Percentiles rank a stretch among this genome's conserved stretches.
These are phyloP conservation scores for Stachybotrys echinatus DNA, from an alignment of 2,329 filamentous ascomycete species.

Conservation along the genomic window DNA sequence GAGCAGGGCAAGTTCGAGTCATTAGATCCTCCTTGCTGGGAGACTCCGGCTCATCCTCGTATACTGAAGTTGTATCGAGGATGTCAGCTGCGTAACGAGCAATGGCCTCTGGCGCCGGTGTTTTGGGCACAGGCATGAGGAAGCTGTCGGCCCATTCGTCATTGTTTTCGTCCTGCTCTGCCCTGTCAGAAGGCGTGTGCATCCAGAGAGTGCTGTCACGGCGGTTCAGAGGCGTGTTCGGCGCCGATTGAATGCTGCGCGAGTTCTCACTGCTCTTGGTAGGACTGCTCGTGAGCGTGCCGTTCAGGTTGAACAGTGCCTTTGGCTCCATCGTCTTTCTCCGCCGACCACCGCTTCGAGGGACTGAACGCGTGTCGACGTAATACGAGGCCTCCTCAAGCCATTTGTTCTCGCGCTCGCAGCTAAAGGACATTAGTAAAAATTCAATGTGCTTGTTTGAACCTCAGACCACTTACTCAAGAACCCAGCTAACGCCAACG, in stretches of 20 bases:
- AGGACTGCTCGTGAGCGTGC: slow-evolving; percentile 43
- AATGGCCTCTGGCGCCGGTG: slow-evolving; percentile 50
- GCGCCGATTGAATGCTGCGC: slow-evolving; percentile 26
- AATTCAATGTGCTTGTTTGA: not conserved
- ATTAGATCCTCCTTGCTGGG: slow-evolving; percentile 32
- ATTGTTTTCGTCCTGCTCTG: slow-evolving; percentile 30
- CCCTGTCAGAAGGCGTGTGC: slow-evolving; percentile 44
- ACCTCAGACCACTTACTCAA: slow-evolving; percentile 64
- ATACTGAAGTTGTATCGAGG: slow-evolving; percentile 38
- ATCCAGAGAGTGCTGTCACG: slow-evolving; percentile 52
- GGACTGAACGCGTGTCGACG: slow-evolving; percentile 61
- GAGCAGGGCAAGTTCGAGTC: slow-evolving; percentile 51
- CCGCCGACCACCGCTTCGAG: slow-evolving; percentile 65
- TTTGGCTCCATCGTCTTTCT: slow-evolving; percentile 79
- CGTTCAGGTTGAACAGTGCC: slow-evolving; percentile 63
- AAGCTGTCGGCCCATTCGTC: slow-evolving; percentile 37
- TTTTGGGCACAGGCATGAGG: slow-evolving; percentile 53
- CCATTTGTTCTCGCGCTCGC: slow-evolving; percentile 72
- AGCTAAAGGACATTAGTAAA: slow-evolving; percentile 43
- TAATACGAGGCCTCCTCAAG: slow-evolving; percentile 66
- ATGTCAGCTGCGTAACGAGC: slow-evolving; percentile 46
- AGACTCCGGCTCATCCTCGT: slow-evolving; percentile 20
- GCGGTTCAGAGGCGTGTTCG: slow-evolving; percentile 44
- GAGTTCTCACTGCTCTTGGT: slow-evolving; percentile 20
- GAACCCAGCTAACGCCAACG: slow-evolving; percentile 82